Base-by-base conservation (phyloP, 495 filamentous ascomycete genomes). In the Penicillium argentinense region DNA sequence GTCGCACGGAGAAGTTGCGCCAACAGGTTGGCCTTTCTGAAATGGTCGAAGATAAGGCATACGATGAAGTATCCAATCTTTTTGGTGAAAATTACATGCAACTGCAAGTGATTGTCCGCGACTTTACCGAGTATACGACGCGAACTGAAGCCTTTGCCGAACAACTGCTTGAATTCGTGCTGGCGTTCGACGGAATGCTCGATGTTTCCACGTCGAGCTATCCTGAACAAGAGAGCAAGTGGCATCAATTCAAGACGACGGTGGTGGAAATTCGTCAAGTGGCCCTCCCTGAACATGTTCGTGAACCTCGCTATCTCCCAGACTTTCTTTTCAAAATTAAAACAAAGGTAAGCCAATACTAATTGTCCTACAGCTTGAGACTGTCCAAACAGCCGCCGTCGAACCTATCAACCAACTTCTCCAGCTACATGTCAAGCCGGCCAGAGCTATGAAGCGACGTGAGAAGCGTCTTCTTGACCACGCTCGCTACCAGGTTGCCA, bases 391-490 rank as follows among this genome's bases (percentile, higher is more conserved):
- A 64, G 82, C 85, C 53, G 86, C 95, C 37, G 89, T 96, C 41
- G 85, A 92, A 44, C 93, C 93, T 2, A 89, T 97, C 68, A 79
- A 88, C 55, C 80, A 81, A 19, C 71, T 96, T 24, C 82, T 96
- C 45, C 82, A 85, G 57, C 77, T 91, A 8, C 86, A 95, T 52
- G 82, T 86, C 39, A 86, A 85, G 6, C 89, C 92, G 2, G 83
- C 87, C 28, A 82, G 86, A 37, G 80, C 95, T 4, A 96, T 97
- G 83, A 84, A 85, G 53, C 96, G 97, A 66, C 85, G 93, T 9
- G 84, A 89, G 42, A 97, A 97, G 69, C 85, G 89, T 23, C 79
- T 95, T 4, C 69, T 88, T 26, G 91, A 96, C 60, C 97, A 91
- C 64, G 87, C 89, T 42, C 87, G 85, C 49, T 91, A 83, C 58